phyloP scores from a whole-genome alignment of 352 stramenopile species.

The Phytophthora melonis region DNA sequence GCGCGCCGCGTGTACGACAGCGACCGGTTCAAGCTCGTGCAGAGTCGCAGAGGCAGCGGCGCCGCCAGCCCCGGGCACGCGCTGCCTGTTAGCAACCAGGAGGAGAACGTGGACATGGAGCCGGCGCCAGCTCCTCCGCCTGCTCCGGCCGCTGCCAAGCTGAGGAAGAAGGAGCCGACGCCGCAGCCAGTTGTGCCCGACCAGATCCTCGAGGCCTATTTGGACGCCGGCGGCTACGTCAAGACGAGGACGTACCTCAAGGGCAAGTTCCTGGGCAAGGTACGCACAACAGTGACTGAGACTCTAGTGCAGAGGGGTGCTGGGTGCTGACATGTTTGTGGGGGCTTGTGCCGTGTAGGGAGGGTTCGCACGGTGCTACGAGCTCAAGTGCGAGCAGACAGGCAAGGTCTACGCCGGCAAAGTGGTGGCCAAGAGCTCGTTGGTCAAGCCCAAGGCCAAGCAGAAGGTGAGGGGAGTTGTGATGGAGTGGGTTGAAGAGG shows the following conservation, averaged over 20 bases:
- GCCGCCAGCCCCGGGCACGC: constrained; percentile 14
- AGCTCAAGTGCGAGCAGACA: constrained; percentile 94
- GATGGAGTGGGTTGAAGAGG: background rate
- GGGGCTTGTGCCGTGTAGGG: constrained; percentile 57
- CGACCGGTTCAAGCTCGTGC: constrained; percentile 48
- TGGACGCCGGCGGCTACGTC: constrained; percentile 62
- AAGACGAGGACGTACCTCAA: constrained; percentile 89
- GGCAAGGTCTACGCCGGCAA: constrained; percentile 97
- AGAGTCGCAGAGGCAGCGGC: constrained; percentile 40
- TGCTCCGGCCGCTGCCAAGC: background rate
- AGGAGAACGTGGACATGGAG: constrained; percentile 5
- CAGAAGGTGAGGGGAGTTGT: constrained; percentile 91
- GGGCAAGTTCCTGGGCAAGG: constrained; percentile 95
- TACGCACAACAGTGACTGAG: constrained; percentile 16
- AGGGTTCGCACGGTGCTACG: constrained; percentile 98
- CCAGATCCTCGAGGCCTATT: constrained; percentile 72
- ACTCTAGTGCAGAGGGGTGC: background rate
- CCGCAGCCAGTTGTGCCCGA: constrained; percentile 57
- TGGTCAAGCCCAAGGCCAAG: constrained; percentile 96
- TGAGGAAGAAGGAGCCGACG: constrained; percentile 49
- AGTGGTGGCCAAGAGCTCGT: constrained; percentile 97
- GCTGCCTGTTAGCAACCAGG: constrained; percentile 8
- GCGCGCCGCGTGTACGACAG: constrained; percentile 40
- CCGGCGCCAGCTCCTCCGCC: background rate
- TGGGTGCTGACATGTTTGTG: background rate